Conservation (phyloP, 176 grass and related monocot genomes). For the Urochloa ruziziensis region DNA sequence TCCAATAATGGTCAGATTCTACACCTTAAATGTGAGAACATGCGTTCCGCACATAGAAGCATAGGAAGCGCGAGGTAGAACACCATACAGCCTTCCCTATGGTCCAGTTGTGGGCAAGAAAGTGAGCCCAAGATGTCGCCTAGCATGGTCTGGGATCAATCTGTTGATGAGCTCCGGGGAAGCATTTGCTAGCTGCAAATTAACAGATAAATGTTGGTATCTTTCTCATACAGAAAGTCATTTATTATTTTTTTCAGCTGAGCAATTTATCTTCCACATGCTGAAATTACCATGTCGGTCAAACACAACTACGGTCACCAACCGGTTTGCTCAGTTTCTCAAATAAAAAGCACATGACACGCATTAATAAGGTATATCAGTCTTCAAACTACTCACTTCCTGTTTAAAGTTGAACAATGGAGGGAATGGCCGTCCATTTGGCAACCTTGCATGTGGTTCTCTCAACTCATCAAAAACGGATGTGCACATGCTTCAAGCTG, state of each 20-base stretch:
- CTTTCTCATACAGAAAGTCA: background rate
- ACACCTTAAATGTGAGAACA: slow-evolving; percentile 46
- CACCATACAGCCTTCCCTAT: slow-evolving; percentile 26
- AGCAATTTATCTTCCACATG: background rate
- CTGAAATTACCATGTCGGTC: background rate
- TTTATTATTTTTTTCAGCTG: background rate
- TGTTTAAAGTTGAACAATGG: slow-evolving; percentile 74
- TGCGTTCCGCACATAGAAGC: slow-evolving; percentile 35
- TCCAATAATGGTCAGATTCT: slow-evolving; percentile 65
- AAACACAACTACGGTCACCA: background rate
- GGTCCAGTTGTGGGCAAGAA: slow-evolving; percentile 35
- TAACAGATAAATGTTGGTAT: background rate
- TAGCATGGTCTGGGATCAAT: slow-evolving; percentile 83
- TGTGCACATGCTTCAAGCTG: slow-evolving; percentile 75
- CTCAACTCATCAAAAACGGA: slow-evolving; percentile 77
- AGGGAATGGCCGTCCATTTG: slow-evolving; percentile 74
- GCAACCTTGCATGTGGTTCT: slow-evolving; percentile 63
- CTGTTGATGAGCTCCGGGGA: slow-evolving; percentile 79
- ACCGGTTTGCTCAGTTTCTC: background rate
- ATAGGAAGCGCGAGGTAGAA: slow-evolving; percentile 6
- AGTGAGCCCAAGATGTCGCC: slow-evolving; percentile 58
- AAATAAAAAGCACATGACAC: background rate
- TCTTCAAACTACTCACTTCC: slow-evolving; percentile 59
- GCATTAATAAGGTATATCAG: slow-evolving; percentile 1
- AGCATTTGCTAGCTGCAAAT: slow-evolving; percentile 67